Evolutionary conservation across 2,329 filamentous ascomycete species (phyloP), one percentile per base, ranked within the genome.

Genomic region (Drechslerella coelobrocha): DNA sequence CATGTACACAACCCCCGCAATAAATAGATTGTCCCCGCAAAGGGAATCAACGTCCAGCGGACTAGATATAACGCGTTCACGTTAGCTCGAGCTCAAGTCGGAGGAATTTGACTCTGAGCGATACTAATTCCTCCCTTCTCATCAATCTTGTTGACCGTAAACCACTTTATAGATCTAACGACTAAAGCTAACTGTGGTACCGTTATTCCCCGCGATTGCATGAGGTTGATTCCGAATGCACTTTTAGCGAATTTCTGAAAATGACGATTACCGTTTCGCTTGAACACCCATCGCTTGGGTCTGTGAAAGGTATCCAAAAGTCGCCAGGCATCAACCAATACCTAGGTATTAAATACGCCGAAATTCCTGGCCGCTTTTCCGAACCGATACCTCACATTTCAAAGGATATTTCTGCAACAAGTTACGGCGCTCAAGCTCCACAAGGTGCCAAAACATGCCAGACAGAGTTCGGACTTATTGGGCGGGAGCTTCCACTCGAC

Each of bases 381-480:
- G 65, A 69, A 24, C 51, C 65, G 14, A 37, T 69, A 39, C 65
- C 29, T n/a, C 39, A 62, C 26, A 62, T 57, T 17, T 45, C 57
- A 4, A 69, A 59, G 23, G 53, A 69, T 27, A 29, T 34, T 9
- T 53, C 56, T 41, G 65, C 57, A 12, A 62, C 57, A 7, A 52
- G 52, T 19, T 69, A 62, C n/a, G 65, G 65, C 10, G 57, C 65
- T 7, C 65, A 69, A 21, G 65, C 65, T n/a, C 52, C 65, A 7
- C 65, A 69, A 27, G 65, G 65, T 14, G 14, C 37, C 2, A 52
- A 69, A n/a, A 69, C 65, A 10, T 69, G 65, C 14, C 47, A 45
- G 3, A 45, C 29, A 2, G 65, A 69, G 57, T 69, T 69, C 26
- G 52, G 47, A 17, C 57, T 69, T 14, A 69, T 69, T 48, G 65